Evolutionary conservation across 208 protist species (phyloP).

Genomic region (Acanthamoeba triangularis): DNA sequence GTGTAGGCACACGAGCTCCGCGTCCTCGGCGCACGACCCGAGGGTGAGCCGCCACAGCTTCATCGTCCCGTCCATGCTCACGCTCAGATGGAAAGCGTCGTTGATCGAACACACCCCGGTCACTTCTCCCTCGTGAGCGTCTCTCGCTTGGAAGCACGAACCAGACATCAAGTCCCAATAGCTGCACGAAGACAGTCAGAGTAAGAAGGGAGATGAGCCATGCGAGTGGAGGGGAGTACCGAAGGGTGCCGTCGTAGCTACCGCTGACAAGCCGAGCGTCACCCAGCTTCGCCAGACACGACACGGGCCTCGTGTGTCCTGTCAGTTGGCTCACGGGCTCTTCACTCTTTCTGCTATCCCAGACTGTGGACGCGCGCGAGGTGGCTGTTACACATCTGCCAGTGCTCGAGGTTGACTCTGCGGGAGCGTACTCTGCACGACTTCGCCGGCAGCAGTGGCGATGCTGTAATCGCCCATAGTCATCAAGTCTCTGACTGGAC

Average conservation of each 20-base stretch:
- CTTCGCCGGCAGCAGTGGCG: neutral
- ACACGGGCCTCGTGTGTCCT: neutral
- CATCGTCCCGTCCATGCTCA: slow-evolving; percentile 33
- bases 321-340: neutral
- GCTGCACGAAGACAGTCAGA: neutral
- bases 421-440: neutral
- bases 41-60: neutral
- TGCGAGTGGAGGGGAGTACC: neutral
- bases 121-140: neutral
- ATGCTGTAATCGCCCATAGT: neutral
- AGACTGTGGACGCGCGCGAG: neutral
- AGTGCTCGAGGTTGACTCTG: too few species aligned
- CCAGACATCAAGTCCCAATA: neutral
- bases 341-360: neutral
- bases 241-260: neutral
- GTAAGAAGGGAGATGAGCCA: neutral
- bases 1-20: neutral
- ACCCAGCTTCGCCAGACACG: neutral
- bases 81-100: neutral
- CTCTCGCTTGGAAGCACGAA: neutral
- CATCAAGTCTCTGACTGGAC: neutral
- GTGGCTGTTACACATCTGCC: neutral
- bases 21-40: neutral
- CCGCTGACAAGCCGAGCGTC: neutral
- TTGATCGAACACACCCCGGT: neutral